Evolutionary conservation across 2,329 filamentous ascomycete genomes (phyloP), one percentile per base, ranked within the genome.

Genomic region (Trichoderma sp.): DNA sequence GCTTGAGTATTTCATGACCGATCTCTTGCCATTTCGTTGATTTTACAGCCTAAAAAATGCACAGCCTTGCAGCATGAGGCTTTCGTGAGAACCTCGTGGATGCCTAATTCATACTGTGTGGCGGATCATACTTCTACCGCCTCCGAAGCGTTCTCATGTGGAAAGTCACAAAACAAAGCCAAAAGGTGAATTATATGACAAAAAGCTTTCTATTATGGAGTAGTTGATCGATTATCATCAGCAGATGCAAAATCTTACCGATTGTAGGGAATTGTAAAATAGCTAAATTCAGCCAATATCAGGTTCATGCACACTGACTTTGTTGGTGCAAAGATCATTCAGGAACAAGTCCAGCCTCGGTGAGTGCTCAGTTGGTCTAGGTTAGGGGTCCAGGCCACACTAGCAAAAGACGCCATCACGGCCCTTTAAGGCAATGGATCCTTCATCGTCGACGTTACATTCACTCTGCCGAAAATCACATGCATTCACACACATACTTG

Each of bases 81-180:
- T 23, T 26, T 62, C 15, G 43, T 11, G 66, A 53, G 39, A 55
- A 66, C 26, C 55, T 61, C 62, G 53, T 68, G 57, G 66, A 28
- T 61, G 67, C 47, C 68, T 64, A 57, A 34, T 70, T 63, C 62
- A 59, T 71, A 66, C 62, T 71, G 68, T 71, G 62, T 34, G 43
- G 50, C 59, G 68, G 68, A 71, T 15, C 30, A 71, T 71, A 13
- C 7, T 66, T 71, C 8, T 59, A 20, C 68, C 68, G 68, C 4
- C 11, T 17, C 68, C 61, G 68, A 61, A 23, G n/a, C 13, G 6
- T 6, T 20, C 20, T 34, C 5, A 20, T n/a, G 39, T 9, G 1
- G 2, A 43, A 9, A n/a, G 39, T 43, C 39, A 17, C 15, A 17
- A 17, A 39, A 8, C 36, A 39, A 39, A 0, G 36, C 36, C 36